Evolutionary conservation across 2,329 filamentous ascomycete genomes (phyloP).

Genomic region (Fusarium bulbicola): DNA sequence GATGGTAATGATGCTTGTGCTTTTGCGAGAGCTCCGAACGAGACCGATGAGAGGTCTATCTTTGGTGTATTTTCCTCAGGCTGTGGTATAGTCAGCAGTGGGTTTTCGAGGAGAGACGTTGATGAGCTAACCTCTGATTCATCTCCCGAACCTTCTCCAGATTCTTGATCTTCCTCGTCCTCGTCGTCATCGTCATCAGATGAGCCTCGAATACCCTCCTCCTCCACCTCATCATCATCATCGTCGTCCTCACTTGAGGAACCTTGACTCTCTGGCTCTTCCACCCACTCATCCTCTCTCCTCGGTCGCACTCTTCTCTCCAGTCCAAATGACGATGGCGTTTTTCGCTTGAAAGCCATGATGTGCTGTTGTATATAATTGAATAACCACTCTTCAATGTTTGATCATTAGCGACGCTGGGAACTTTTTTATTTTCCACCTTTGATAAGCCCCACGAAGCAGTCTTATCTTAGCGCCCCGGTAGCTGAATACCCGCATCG

Average conservation of each 20-base stretch:
- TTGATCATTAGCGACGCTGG: neutral
- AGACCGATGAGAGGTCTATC: conserved; percentile 68
- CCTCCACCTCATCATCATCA: conserved; percentile 43
- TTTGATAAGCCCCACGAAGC: conserved; percentile 30
- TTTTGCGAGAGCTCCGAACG: conserved; percentile 90
- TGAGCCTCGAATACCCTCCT: conserved; percentile 40
- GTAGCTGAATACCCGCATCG: conserved; percentile 13
- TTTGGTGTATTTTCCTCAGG: conserved; percentile 45
- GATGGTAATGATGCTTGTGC: conserved; percentile 75
- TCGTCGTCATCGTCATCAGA: conserved; percentile 43
- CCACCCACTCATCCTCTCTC: conserved; percentile 55
- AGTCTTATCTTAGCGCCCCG: conserved; percentile 28
- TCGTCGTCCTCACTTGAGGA: conserved; percentile 41
- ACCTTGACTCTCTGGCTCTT: conserved; percentile 49
- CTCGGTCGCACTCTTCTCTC: conserved; percentile 56
- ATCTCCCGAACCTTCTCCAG: conserved; percentile 39
- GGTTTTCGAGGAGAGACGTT: neutral
- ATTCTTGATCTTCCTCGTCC: conserved; percentile 29
- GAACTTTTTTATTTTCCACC: conserved; percentile 28
- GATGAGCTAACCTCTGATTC: conserved; percentile 40
- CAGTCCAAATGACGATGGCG: conserved; percentile 45
- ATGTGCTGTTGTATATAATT: conserved; percentile 1
- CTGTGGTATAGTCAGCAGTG: conserved; percentile 27
- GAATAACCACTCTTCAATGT: neutral
- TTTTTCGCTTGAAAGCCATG: conserved; percentile 54